Evolutionary conservation across 108 stramenopile genomes (phyloP).

Genomic region (Nitzschia palea): DNA sequence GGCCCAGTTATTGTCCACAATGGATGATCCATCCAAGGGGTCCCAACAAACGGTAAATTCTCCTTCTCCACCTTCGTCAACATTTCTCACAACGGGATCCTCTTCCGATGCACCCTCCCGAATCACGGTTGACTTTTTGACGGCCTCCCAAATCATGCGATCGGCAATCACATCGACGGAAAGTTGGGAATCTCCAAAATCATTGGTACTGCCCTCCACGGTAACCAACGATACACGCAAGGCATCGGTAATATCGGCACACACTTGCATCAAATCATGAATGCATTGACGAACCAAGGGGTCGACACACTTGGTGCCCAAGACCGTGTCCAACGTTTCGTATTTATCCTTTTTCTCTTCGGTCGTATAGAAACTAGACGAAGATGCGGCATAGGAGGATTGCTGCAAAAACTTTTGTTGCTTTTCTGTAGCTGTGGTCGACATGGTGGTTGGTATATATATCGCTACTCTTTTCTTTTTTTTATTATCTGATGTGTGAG

Average conservation of each 20-base stretch:
- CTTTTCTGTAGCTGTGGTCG: slow-evolving; percentile 4
- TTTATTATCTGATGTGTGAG: no score
- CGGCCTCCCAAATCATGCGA: slow-evolving; percentile 67
- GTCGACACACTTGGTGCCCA: slow-evolving; percentile 48
- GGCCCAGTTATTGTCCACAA: slow-evolving; percentile 93
- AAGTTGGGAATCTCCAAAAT: slow-evolving; percentile 72
- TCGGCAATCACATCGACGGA: slow-evolving; percentile 69
- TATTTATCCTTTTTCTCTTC: slow-evolving; percentile 62
- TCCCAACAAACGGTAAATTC: slow-evolving; percentile 91
- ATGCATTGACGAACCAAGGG: slow-evolving; percentile 41
- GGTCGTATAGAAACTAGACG: slow-evolving; percentile 60
- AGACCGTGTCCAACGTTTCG: slow-evolving; percentile 50
- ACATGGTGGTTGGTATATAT: slow-evolving; percentile 20
- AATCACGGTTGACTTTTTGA: slow-evolving; percentile 49
- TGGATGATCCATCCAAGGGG: slow-evolving; percentile 94
- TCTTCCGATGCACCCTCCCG: slow-evolving; percentile 71
- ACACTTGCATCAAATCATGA: slow-evolving; percentile 58
- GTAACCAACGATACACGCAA: slow-evolving; percentile 63
- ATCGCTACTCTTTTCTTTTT: no score
- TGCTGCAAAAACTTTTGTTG: slow-evolving; percentile 11
- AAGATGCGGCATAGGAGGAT: slow-evolving; percentile 43
- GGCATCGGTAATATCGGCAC: slow-evolving; percentile 71
- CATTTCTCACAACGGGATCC: slow-evolving; percentile 60
- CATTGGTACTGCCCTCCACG: slow-evolving; percentile 64
- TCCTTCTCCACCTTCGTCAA: slow-evolving; percentile 46